Evolutionary conservation across 106 monocot species (phyloP), one percentile per base, ranked within the genome.

Genomic region (Cymbidium sinense): DNA sequence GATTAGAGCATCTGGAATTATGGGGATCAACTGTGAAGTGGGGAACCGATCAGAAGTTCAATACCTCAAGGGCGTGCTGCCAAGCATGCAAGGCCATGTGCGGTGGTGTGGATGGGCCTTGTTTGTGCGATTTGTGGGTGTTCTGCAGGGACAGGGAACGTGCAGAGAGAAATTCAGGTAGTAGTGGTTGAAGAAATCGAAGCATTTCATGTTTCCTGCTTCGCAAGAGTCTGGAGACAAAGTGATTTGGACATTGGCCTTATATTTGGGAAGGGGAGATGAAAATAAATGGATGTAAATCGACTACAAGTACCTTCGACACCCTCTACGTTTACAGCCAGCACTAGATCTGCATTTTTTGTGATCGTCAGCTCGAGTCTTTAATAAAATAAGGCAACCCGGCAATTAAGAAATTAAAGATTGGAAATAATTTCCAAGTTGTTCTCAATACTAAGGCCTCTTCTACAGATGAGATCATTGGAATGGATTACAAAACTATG

Each of bases 161-260:
- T 98, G 98, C 83, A 76, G 84, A 75, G 86, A 88, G 10, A 94
- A 86, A 74, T 92, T 94, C 52, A 92, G 98, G 21, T 90, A 98
- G 99, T 99, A 95, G 73, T 99, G 99, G 99, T 77, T 99, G 80
- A 95, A 99, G 83, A 95, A 92, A 75, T 95, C 95, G 81, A 87
- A 90, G 36, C 92, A 99, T 88, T 77, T 74, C 5, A 18, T 95
- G 58, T 33, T 82, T 82, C 99, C 99, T 71, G 81, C 73, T 30
- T 9, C 91, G 39, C 78, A 82, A 77, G n/a, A n/a, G 19, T 81
- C 64, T 7, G 95, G 90, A 7, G 78, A 90, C 28, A 64, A 89
- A 67, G 87, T 86, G 43, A 92, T 93, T 30, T 99, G 99, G 99
- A 95, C 99, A 72, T 99, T 65, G 99, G 99, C 29, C 79, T 92